A percentile compares a stretch with the other conserved stretches of the same genome.
Evolutionary conservation across 2,329 filamentous ascomycete genomes (phyloP).

Genomic region (Pseudonectria foliicola): DNA sequence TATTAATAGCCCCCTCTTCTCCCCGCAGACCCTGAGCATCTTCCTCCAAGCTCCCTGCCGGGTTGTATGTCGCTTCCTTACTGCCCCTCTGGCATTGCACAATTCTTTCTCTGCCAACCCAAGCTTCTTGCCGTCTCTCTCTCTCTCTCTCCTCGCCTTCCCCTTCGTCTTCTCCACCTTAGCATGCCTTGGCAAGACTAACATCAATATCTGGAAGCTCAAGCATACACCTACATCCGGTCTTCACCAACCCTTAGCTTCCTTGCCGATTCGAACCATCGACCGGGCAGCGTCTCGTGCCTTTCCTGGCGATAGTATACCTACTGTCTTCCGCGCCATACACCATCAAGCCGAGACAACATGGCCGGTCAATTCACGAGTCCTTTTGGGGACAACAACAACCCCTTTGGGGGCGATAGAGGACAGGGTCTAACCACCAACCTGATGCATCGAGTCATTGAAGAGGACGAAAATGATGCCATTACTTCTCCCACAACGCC

Average conservation of each 20-base stretch:
- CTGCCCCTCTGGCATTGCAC: conserved; percentile 3
- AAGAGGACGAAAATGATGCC: conserved; percentile 75
- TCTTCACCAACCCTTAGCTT: too few species aligned
- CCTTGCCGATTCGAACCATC: conserved; percentile 28
- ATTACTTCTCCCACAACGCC: conserved; percentile 68
- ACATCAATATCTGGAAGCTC: too few species aligned
- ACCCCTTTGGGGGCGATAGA: conserved; percentile 58
- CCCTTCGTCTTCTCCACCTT: background rate
- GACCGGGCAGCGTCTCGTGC: conserved; percentile 41
- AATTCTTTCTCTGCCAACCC: background rate
- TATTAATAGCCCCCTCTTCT: conserved; percentile 7
- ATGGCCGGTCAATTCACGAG: conserved; percentile 79
- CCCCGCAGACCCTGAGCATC: conserved; percentile 3
- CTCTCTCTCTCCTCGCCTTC: background rate
- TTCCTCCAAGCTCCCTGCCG: background rate
- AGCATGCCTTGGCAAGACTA: background rate
- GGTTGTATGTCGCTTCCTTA: background rate
- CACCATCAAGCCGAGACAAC: conserved; percentile 17
- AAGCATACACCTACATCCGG: too few species aligned
- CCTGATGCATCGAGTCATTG: conserved; percentile 53
- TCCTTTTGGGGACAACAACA: conserved; percentile 58
- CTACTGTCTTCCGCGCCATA: background rate
- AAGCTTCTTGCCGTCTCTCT: background rate
- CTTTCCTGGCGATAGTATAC: conserved; percentile 3
- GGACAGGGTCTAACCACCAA: conserved; percentile 18